Evolutionary conservation across 164 flowering plant species (phyloP), one percentile per base, ranked within the genome.

Genomic region (Protea cynaroides): DNA sequence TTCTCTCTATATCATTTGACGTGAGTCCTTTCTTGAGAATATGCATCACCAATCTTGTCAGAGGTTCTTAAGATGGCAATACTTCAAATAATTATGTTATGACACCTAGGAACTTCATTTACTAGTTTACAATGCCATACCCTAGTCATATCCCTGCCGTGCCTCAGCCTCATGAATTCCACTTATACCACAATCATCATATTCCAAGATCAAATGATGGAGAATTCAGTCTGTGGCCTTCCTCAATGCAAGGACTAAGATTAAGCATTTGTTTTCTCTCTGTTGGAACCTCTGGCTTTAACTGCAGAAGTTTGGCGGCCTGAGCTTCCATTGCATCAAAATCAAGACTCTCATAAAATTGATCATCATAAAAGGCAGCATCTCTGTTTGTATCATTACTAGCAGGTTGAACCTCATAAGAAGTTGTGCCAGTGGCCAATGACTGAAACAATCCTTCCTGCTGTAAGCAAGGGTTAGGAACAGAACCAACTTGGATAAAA

Each of bases 191-290:
- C 23, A 65, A 34, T 17, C 54, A 57, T 81, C 71, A 93, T 65
- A 90, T 71, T 58, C 98, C 98, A 65, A 93, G 97, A 73, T 93
- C 96, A 76, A 93, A 93, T 51, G 96, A 76, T 9, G 98, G 98
- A 43, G 80, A 78, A 58, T 71, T 67, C 19, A 66, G 55, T 24
- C 34, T 73, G 52, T 9, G 17, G 58, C 69, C 78, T 51, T 67
- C 76, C 50, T 64, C 61, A 15, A 29, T 24, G 14, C 66, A 46
- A 1, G 74, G 46, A 58, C 67, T 69, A 12, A 74, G 52, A 68
- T 56, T 13, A 19, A n/a, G 52, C n/a, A 37, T 55, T 59, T 70
- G 78, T 10, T 64, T 64, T 24, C 24, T 66, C 57, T 69, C 70
- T n/a, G 12, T 9, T 18, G 76, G 51, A 34, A 64, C 50, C 25